A percentile compares a stretch with the other conserved stretches of the same genome.
Evolutionary conservation across 495 filamentous ascomycete genomes (phyloP).

Genomic region (Aspergillus baeticus): DNA sequence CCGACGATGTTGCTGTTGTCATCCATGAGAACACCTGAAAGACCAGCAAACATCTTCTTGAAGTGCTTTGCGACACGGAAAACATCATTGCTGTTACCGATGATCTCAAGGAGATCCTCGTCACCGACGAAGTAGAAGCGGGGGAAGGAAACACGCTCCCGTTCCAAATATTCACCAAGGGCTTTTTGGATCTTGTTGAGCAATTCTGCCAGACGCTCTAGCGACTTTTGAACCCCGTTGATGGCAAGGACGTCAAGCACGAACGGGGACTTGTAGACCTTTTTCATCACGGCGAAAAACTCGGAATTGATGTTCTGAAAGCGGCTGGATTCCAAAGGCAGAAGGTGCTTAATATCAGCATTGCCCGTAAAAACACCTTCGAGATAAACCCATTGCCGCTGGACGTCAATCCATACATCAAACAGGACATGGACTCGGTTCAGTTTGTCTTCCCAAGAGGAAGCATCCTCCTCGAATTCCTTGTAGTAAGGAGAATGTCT

Average conservation of each 20-base stretch:
- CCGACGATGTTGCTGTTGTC: constrained; percentile 85
- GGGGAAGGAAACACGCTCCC: constrained; percentile 94
- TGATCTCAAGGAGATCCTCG: constrained; percentile 98
- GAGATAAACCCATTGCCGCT: constrained; percentile 98
- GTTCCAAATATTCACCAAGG: constrained; percentile 96
- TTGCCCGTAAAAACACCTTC: constrained; percentile 99
- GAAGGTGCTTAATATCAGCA: constrained; percentile 96
- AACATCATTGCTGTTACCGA: constrained; percentile 97
- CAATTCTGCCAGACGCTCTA: constrained; percentile 90
- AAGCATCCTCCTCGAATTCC: constrained; percentile 96
- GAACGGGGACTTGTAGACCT: constrained; percentile 91
- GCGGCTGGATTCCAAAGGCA: constrained; percentile 90
- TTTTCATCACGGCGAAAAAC: constrained; percentile 97
- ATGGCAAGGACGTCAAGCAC: constrained; percentile 95
- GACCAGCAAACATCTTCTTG: constrained; percentile 99
- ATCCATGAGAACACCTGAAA: constrained; percentile 86
- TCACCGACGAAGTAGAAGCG: constrained; percentile 99
- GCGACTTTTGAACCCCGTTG: constrained; percentile 87
- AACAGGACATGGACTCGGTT: constrained; percentile 97
- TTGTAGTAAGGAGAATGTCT: constrained; percentile 98
- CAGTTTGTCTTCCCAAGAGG: constrained; percentile 95
- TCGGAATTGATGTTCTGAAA: constrained; percentile 99
- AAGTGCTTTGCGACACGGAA: constrained; percentile 95
- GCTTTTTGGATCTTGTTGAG: constrained; percentile 99
- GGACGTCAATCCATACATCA: constrained; percentile 99